A percentile compares a stretch with the other conserved stretches of the same genome.
phyloP scores from a whole-genome alignment of 371 early-diverging fungal genomes.

The Lichtheimia corymbifera region DNA sequence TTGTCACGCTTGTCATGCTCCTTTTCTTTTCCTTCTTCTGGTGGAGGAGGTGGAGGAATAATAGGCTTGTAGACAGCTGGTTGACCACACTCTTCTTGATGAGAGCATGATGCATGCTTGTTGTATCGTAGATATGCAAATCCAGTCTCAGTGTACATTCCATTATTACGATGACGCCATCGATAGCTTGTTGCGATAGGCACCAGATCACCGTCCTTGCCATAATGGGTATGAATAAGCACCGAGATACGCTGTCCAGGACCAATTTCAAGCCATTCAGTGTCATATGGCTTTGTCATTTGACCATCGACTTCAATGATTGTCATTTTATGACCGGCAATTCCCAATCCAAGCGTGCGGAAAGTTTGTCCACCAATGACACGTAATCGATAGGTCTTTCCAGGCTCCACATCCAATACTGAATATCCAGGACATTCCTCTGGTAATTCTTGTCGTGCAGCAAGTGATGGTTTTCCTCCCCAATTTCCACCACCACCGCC shows the following conservation, averaged over 20 bases:
- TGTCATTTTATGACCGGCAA: slow-evolving; percentile 31
- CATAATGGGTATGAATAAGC: slow-evolving; percentile 24
- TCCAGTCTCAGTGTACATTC: slow-evolving; percentile 18
- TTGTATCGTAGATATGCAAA: slow-evolving; percentile 18
- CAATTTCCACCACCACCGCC: too few species aligned
- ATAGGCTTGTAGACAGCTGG: slow-evolving; percentile 4
- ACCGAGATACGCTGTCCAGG: slow-evolving; percentile 44
- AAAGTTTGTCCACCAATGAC: slow-evolving; percentile 35
- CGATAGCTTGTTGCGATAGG: slow-evolving; percentile 26
- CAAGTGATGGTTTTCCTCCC: neutral
- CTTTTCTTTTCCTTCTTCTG: neutral
- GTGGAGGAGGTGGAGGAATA: neutral
- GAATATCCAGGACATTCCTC: slow-evolving; percentile 26
- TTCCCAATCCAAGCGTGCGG: slow-evolving; percentile 29
- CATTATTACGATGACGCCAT: slow-evolving; percentile 16
- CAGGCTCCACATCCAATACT: slow-evolving; percentile 26
- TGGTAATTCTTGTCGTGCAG: too few species aligned
- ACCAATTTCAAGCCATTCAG: slow-evolving; percentile 30
- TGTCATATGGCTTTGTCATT: slow-evolving; percentile 23
- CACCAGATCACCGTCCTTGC: slow-evolving; percentile 14
- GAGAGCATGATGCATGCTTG: neutral
- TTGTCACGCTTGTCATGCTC: neutral
- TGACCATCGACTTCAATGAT: slow-evolving; percentile 45
- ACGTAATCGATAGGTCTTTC: slow-evolving; percentile 34
- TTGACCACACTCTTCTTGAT: neutral